A percentile compares a stretch with the other conserved stretches of the same genome.
Evolutionary conservation across 2,329 filamentous ascomycete genomes (phyloP).

Genomic region (Pseudogymnoascus verrucosus): DNA sequence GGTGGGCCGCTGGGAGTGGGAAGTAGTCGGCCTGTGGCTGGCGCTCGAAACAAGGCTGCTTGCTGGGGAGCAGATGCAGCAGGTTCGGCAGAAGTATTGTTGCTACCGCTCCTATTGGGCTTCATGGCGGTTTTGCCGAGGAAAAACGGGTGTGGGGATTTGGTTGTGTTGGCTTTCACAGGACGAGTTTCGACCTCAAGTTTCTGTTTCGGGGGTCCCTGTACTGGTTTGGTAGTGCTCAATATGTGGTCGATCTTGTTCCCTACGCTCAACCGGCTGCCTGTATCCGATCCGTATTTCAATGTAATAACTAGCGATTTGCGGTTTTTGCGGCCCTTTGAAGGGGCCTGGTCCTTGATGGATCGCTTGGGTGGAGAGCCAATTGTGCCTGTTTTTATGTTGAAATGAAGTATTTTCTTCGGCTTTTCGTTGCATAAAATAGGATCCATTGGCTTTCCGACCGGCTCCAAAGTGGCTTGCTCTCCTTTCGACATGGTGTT

Average conservation of each 20-base stretch:
- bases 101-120: conserved; percentile 12
- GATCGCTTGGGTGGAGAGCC: conserved; percentile 45
- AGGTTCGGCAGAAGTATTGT: conserved; percentile 27
- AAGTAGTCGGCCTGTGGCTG: conserved; percentile 14
- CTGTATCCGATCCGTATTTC: conserved; percentile 47
- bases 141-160: conserved; percentile 57
- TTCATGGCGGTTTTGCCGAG: conserved; percentile 41
- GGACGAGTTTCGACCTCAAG: conserved; percentile 3
- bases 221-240: not conserved
- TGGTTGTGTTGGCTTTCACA: not conserved
- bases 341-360: conserved; percentile 14
- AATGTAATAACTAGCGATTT: conserved; percentile 44
- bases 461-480: not conserved
- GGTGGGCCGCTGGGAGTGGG: conserved; percentile 13
- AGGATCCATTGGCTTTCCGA: not conserved
- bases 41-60: not conserved
- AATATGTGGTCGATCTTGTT: conserved; percentile 58
- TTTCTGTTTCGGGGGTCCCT: conserved; percentile 15
- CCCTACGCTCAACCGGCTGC: conserved; percentile 42
- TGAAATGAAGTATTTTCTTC: conserved; percentile 47
- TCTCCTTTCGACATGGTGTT: not conserved
- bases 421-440: conserved; percentile 27
- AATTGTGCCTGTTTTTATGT: conserved; percentile 53
- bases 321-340: conserved; percentile 31
- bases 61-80: conserved; percentile 33